A percentile compares a stretch with the other conserved stretches of the same genome.
Conservation (phyloP, 768 basidiomycete genomes). For the Hygrophorus pudorinus region DNA sequence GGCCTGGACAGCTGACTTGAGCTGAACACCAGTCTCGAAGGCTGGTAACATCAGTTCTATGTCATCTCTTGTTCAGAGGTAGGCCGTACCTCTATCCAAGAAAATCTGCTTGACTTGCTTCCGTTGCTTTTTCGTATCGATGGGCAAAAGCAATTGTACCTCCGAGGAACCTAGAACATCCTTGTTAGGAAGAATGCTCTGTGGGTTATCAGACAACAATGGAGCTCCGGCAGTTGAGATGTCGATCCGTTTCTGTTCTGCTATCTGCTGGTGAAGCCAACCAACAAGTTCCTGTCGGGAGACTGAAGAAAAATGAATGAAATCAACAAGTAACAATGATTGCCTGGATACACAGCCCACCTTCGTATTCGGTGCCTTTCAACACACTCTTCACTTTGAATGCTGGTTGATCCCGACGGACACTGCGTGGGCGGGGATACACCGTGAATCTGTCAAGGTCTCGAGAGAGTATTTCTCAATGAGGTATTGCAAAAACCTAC, state of each 20-base stretch:
- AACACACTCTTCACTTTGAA: slow-evolving; percentile 82
- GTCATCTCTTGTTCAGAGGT: neutral
- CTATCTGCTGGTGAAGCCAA: slow-evolving; percentile 69
- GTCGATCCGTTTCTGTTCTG: slow-evolving; percentile 73
- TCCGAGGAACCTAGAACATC: slow-evolving; percentile 30
- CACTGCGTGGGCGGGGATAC: slow-evolving; percentile 39
- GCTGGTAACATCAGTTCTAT: slow-evolving; percentile 27
- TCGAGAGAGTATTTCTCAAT: neutral
- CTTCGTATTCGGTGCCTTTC: slow-evolving; percentile 65
- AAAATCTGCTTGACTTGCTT: slow-evolving; percentile 64
- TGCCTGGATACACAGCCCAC: too few species aligned
- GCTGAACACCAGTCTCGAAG: slow-evolving; percentile 46
- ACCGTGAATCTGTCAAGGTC: slow-evolving; percentile 27
- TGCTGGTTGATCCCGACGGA: slow-evolving; percentile 49
- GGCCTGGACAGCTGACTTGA: slow-evolving; percentile 49
- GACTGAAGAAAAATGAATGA: slow-evolving; percentile 13
- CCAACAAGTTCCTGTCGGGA: slow-evolving; percentile 60
- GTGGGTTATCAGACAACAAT: slow-evolving; percentile 27
- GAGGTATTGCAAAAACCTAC: slow-evolving; percentile 29
- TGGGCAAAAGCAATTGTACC: slow-evolving; percentile 56
- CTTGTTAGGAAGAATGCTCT: slow-evolving; percentile 26
- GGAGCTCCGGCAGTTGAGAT: slow-evolving; percentile 50
- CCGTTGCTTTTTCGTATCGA: slow-evolving; percentile 64
- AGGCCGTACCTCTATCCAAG: slow-evolving; percentile 48
- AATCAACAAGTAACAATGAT: too few species aligned